Conservation (phyloP, 495 filamentous ascomycete genomes). For the Neurospora cerealis region DNA sequence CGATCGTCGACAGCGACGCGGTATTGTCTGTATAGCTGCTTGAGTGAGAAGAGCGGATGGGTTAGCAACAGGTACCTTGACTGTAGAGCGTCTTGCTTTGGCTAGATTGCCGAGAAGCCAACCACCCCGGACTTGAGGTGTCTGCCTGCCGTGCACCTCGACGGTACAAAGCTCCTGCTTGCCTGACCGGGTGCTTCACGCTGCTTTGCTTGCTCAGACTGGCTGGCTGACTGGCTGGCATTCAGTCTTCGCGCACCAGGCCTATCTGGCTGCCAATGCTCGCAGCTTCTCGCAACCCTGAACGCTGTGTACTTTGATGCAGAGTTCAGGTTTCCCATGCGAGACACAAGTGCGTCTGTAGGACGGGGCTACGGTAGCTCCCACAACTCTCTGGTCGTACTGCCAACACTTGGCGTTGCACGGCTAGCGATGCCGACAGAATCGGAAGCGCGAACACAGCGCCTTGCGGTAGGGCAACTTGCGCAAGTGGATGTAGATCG, state of each 20-base stretch:
- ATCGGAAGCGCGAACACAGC: constrained; percentile 30
- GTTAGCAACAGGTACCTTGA: neutral
- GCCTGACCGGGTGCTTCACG: neutral
- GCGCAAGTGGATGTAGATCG: neutral
- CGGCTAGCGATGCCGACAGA: constrained; percentile 26
- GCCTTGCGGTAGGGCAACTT: constrained; percentile 7
- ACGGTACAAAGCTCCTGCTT: neutral
- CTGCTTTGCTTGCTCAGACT: neutral
- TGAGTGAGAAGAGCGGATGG: neutral
- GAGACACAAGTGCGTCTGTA: constrained; percentile 28
- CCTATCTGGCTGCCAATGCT: neutral
- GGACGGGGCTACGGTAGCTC: constrained; percentile 17
- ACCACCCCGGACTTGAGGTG: neutral
- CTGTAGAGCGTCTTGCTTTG: neutral
- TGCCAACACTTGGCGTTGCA: constrained; percentile 35
- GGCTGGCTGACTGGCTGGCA: neutral
- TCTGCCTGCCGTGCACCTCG: neutral
- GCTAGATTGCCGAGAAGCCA: neutral
- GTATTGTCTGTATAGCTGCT: neutral
- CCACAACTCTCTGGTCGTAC: constrained; percentile 21
- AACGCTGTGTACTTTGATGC: constrained; percentile 16
- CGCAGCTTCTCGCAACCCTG: constrained; percentile 19
- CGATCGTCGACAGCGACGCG: constrained; percentile 33
- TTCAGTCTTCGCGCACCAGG: neutral
- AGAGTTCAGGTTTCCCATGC: constrained; percentile 12